Conservation (phyloP, 192 early-diverging fungal species). For the Pilaira anomala region DNA sequence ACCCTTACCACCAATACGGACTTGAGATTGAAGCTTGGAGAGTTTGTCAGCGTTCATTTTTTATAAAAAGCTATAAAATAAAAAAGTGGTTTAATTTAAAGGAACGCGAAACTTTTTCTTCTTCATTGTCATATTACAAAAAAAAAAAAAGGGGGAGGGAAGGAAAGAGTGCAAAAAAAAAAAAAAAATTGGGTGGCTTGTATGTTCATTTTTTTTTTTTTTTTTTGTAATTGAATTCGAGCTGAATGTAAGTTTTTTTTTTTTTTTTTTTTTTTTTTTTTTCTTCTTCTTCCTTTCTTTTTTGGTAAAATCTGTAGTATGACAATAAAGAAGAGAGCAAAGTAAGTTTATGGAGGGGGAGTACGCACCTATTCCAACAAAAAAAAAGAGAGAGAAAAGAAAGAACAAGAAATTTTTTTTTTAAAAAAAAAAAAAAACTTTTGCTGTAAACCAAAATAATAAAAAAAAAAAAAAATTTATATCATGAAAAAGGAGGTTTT, state of each 20-base stretch:
- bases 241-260: not conserved
- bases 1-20: constrained; percentile 85
- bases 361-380: constrained; percentile 15
- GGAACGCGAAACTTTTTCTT: not conserved
- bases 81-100: not conserved
- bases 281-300: not conserved
- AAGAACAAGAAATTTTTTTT: no score
- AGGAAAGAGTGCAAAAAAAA: no score
- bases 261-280: not conserved
- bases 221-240: no score
- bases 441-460: not conserved
- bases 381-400: constrained; percentile 1
- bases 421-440: not conserved
- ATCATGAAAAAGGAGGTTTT: not conserved
- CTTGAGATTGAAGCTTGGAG: constrained; percentile 86
- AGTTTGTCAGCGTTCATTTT: constrained; percentile 88
- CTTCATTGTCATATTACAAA: not conserved
- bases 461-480: constrained; percentile 8
- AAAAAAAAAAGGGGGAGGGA: not conserved
- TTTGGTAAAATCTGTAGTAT: not conserved
- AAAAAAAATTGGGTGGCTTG: constrained; percentile 18
- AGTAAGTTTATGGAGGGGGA: no score
- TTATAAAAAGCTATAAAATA: not conserved
- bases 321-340: not conserved
- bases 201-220: not conserved